Evolutionary conservation across 441 rosid species (phyloP).

Genomic region (Erodium chrysanthum): DNA sequence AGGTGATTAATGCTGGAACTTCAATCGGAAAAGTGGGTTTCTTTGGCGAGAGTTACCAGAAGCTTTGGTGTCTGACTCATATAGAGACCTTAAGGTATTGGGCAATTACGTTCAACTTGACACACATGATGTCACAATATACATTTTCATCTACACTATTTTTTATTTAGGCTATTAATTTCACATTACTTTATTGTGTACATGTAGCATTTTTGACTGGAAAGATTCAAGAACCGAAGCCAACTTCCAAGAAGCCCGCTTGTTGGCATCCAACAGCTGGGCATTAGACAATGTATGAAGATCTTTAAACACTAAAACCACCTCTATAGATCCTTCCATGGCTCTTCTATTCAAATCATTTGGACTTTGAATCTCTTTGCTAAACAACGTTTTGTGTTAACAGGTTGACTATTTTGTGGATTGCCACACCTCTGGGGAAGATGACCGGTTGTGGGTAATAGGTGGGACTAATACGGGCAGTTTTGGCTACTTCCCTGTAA

Average conservation of each 20-base stretch:
- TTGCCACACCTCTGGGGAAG: conserved; percentile 55
- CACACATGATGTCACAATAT: background rate
- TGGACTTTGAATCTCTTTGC: background rate
- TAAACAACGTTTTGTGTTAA: conserved; percentile 1
- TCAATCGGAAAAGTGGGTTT: conserved; percentile 79
- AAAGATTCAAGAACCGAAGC: conserved; percentile 46
- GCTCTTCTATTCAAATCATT: background rate
- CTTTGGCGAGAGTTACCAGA: conserved; percentile 49
- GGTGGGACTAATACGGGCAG: conserved; percentile 76
- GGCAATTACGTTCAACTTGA: background rate
- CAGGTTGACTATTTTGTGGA: conserved; percentile 94
- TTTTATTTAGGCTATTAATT: too few relatives aligned
- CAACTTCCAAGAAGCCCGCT: conserved; percentile 66
- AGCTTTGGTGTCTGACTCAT: conserved; percentile 91
- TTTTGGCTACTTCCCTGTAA: conserved; percentile 75
- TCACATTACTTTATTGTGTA: background rate
- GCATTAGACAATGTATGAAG: conserved; percentile 48
- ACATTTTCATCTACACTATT: background rate
- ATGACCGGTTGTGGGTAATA: conserved; percentile 67
- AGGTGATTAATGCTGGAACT: conserved; percentile 91
- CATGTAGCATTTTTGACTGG: conserved; percentile 72
- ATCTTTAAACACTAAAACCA: background rate
- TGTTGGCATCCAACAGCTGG: conserved; percentile 73
- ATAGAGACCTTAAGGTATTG: conserved; percentile 78
- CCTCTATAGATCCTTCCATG: background rate